Conservation (phyloP, 2,329 filamentous ascomycete species). For the Amylocarpus encephaloides region DNA sequence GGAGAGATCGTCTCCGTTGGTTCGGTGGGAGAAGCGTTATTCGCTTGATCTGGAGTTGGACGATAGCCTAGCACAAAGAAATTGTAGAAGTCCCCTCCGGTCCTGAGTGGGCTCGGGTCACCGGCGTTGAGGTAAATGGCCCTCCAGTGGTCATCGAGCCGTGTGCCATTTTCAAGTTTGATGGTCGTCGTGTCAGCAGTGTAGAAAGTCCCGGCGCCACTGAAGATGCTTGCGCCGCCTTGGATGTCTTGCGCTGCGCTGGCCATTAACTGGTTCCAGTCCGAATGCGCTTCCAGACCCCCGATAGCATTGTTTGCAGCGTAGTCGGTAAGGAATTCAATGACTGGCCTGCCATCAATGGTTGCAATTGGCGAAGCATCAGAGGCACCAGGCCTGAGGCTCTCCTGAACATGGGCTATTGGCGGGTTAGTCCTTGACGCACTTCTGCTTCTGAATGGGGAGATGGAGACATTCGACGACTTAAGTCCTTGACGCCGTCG, state of each 20-base stretch:
- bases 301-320: conserved; percentile 30
- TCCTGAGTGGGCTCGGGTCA: conserved; percentile 25
- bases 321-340: conserved; percentile 40
- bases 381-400: neutral
- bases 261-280: conserved; percentile 32
- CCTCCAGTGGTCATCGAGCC: conserved; percentile 27
- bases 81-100: conserved; percentile 25
- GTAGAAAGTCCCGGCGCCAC: conserved; percentile 33
- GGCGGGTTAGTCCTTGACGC: no score
- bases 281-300: conserved; percentile 33
- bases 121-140: conserved; percentile 24
- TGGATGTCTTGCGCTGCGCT: conserved; percentile 24
- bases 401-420: no score
- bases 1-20: neutral
- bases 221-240: conserved; percentile 31
- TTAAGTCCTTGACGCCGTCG: no score
- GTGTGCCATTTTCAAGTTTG: conserved; percentile 34
- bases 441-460: no score
- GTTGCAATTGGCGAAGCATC: conserved; percentile 40
- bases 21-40: neutral
- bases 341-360: conserved; percentile 49
- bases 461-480: no score
- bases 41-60: conserved; percentile 12
- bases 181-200: conserved; percentile 33
- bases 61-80: conserved; percentile 24